A percentile compares a stretch with the other conserved stretches of the same genome.
Conservation (phyloP, 2,329 filamentous ascomycete species). For the Beauveria scarabaeidicola region DNA sequence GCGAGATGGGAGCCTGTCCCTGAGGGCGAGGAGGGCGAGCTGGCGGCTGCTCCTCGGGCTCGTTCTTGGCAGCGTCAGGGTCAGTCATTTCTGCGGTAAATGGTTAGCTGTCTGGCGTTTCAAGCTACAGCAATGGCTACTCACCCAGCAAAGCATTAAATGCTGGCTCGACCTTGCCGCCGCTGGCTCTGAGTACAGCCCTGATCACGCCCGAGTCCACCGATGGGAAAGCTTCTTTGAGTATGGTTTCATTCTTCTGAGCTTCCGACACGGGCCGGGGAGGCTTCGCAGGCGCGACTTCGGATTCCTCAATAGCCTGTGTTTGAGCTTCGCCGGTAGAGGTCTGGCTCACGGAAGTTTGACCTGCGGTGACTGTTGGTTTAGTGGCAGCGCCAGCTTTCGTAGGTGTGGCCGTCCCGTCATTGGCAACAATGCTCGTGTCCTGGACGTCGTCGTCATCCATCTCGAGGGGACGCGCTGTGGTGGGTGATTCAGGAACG, state of each 20-base stretch:
- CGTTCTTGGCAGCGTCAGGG: constrained; percentile 54
- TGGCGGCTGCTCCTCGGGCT: constrained; percentile 51
- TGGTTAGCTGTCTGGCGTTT: neutral
- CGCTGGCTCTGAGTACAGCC: constrained; percentile 79
- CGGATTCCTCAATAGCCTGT: constrained; percentile 24
- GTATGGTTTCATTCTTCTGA: constrained; percentile 76
- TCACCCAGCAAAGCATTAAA: constrained; percentile 88
- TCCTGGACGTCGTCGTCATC: constrained; percentile 65
- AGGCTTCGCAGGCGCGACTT: constrained; percentile 65
- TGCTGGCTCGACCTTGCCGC: constrained; percentile 80
- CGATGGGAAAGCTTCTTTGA: constrained; percentile 87
- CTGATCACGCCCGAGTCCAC: constrained; percentile 76
- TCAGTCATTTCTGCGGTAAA: constrained; percentile 64
- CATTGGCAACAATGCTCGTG: constrained; percentile 39
- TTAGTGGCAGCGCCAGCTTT: constrained; percentile 15
- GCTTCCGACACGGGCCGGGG: constrained; percentile 73
- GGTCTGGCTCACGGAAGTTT: constrained; percentile 16
- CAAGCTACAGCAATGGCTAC: constrained; percentile 14
- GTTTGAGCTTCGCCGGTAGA: constrained; percentile 17
- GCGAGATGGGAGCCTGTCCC: constrained; percentile 56
- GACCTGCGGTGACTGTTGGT: constrained; percentile 16
- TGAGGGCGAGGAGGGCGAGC: constrained; percentile 72
- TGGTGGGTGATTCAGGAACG: constrained; percentile 57
- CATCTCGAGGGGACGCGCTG: constrained; percentile 55
- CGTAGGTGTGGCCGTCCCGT: constrained; percentile 21